Percentiles rank a stretch among this genome's conserved stretches.
Conservation (phyloP, 129 eudicot species). For the Chrysanthemum makinoi region DNA sequence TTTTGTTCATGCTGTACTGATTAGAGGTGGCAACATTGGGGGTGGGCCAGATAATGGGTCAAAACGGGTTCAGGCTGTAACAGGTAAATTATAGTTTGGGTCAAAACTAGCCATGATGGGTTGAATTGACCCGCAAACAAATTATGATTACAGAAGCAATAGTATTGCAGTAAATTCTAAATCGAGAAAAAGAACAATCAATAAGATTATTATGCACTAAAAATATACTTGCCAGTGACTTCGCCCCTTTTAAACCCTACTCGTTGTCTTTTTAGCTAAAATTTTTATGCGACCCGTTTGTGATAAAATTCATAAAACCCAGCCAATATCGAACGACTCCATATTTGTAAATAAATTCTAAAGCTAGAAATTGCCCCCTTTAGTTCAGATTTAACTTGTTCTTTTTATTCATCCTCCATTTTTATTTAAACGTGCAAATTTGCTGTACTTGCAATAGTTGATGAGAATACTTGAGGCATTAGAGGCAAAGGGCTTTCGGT, state of each 20-base stretch:
- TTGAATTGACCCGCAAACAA: background rate
- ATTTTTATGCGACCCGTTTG: background rate
- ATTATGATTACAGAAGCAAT: background rate
- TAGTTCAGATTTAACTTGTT: background rate
- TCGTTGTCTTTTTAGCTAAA: too few relatives aligned
- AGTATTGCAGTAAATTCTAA: background rate
- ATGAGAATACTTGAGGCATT: constrained; percentile 98
- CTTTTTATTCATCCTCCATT: background rate
- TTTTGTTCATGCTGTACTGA: background rate
- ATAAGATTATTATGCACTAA: too few relatives aligned
- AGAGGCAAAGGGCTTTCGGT: constrained; percentile 85
- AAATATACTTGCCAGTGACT: too few relatives aligned
- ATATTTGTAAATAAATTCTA: background rate
- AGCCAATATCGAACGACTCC: background rate
- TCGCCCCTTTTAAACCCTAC: too few relatives aligned
- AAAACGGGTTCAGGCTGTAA: background rate
- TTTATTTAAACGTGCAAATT: constrained; percentile 14
- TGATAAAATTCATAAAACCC: background rate
- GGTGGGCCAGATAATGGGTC: background rate
- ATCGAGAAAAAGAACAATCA: background rate
- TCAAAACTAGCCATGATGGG: background rate
- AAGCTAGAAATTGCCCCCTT: background rate
- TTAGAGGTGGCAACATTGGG: background rate
- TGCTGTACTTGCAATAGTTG: constrained; percentile 44
- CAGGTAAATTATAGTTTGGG: background rate